phyloP scores from a whole-genome alignment of 179 eudicot genomes.

The Camellia oleifera region DNA sequence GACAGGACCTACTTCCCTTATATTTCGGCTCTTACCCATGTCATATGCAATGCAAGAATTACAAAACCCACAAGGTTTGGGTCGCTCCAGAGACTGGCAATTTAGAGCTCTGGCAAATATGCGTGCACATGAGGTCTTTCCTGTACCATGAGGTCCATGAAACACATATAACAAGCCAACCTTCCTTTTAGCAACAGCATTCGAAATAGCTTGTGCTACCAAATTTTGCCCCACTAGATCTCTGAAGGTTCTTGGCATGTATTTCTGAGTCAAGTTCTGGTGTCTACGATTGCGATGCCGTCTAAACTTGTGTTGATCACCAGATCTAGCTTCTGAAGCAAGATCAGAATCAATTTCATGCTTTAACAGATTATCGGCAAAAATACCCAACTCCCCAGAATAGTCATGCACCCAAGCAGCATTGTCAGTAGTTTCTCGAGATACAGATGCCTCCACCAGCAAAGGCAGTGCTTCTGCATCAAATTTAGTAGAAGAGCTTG shows the following conservation, averaged over 20 bases:
- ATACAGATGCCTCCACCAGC: slow-evolving; percentile 64
- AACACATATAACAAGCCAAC: slow-evolving; percentile 78
- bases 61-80: slow-evolving; percentile 88
- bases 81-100: slow-evolving; percentile 68
- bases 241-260: slow-evolving; percentile 88
- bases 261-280: slow-evolving; percentile 75
- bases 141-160: slow-evolving; percentile 96
- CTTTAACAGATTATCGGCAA: slow-evolving; percentile 65
- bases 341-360: slow-evolving; percentile 71
- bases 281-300: slow-evolving; percentile 51
- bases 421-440: slow-evolving; percentile 58
- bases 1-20: slow-evolving; percentile 74
- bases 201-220: slow-evolving; percentile 88
- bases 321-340: slow-evolving; percentile 67
- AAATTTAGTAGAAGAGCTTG: slow-evolving; percentile 57
- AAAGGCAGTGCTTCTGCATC: slow-evolving; percentile 77
- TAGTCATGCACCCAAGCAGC: slow-evolving; percentile 86
- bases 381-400: slow-evolving; percentile 87
- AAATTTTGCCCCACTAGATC: slow-evolving; percentile 93
- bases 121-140: slow-evolving; percentile 86
- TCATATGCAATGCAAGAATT: slow-evolving; percentile 80
- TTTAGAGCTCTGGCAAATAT: slow-evolving; percentile 89
- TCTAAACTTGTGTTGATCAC: slow-evolving; percentile 40
- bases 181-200: slow-evolving; percentile 73
- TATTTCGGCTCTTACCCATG: slow-evolving; percentile 69